Evolutionary conservation across 768 basidiomycete species (phyloP), one percentile per base, ranked within the genome.

Genomic region (Dioszegia aurantiaca): DNA sequence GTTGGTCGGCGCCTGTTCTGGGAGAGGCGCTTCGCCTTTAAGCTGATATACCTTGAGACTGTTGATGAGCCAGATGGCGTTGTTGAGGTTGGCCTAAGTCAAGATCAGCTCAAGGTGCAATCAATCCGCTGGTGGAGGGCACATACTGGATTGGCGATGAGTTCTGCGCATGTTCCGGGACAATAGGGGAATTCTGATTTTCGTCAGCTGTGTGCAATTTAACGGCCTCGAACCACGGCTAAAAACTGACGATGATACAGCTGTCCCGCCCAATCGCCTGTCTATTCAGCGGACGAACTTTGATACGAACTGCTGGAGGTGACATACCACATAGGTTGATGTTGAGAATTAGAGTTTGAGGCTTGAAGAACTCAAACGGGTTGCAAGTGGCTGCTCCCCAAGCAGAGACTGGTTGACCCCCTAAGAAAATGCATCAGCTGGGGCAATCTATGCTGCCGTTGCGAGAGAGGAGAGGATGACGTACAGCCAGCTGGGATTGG

Each of bases 261-360:
- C 12, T 56, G 42, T 10, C 71, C 71, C 8, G 75, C 73, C 75
- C 75, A 76, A 26, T 72, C 73, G 36, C 75, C 74, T 74, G 37
- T 14, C 19, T 19, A 19, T 24, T 60, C 60, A 58, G 55, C 41
- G 17, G 36, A 6, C 40, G 43, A 27, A 14, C 30, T 21, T 19
- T 8, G 17, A 26, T 1, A 3, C 21, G 11, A 19, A 17, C n/a
- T n/a, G n/a, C n/a, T 31, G 19, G 24, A 42, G 8, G 11, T 14
- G 24, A 67, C 69, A 31, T 58, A 72, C 74, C 75, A 55, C 75
- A 76, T 2, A 76, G 56, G 55, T 76, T 65, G 26, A 76, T 65
- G 28, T 73, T 75, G 36, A 77, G 53, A 11, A 76, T 65, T n/a
- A 77, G 53, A 27, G 68, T 62, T 36, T 76, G 73, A 17, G 70